Conservation (phyloP, 768 basidiomycete species). For the Collybiopsis luxurians region DNA sequence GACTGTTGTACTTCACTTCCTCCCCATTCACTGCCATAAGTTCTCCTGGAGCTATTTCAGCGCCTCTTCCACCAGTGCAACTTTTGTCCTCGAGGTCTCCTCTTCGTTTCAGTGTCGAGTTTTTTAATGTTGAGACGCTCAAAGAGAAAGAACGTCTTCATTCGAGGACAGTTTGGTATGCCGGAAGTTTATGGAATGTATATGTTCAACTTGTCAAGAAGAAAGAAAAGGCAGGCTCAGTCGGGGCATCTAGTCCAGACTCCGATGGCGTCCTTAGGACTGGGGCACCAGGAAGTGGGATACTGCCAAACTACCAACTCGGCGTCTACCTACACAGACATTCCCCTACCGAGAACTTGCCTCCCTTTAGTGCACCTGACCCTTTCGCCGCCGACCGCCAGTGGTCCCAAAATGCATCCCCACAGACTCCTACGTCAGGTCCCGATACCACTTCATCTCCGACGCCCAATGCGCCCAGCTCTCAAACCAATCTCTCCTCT, state of each 20-base stretch:
- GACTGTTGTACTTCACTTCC: slow-evolving; percentile 40
- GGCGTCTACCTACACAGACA: slow-evolving; percentile 91
- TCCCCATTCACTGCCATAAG: slow-evolving; percentile 43
- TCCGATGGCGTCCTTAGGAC: not conserved
- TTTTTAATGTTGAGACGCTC: slow-evolving; percentile 80
- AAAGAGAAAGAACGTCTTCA: slow-evolving; percentile 84
- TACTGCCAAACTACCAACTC: slow-evolving; percentile 52
- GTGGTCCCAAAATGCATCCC: slow-evolving; percentile 19
- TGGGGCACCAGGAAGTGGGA: not conserved
- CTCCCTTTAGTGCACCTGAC: slow-evolving; percentile 60
- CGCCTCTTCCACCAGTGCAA: not conserved
- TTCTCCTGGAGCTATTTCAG: not conserved
- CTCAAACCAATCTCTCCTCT: slow-evolving; percentile 38
- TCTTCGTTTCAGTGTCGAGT: slow-evolving; percentile 84
- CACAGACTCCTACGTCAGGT: not conserved
- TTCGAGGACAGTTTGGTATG: slow-evolving; percentile 87
- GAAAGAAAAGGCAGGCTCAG: slow-evolving; percentile 46
- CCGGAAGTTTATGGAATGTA: slow-evolving; percentile 83
- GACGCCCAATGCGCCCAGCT: not conserved
- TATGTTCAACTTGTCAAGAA: slow-evolving; percentile 88
- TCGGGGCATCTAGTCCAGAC: not conserved
- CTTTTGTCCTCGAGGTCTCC: slow-evolving; percentile 74
- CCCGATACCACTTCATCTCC: not conserved
- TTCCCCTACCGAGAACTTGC: slow-evolving; percentile 74
- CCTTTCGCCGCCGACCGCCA: slow-evolving; percentile 17